Conservation (phyloP, 768 basidiomycete genomes). For the Pleurotus eryngii region DNA sequence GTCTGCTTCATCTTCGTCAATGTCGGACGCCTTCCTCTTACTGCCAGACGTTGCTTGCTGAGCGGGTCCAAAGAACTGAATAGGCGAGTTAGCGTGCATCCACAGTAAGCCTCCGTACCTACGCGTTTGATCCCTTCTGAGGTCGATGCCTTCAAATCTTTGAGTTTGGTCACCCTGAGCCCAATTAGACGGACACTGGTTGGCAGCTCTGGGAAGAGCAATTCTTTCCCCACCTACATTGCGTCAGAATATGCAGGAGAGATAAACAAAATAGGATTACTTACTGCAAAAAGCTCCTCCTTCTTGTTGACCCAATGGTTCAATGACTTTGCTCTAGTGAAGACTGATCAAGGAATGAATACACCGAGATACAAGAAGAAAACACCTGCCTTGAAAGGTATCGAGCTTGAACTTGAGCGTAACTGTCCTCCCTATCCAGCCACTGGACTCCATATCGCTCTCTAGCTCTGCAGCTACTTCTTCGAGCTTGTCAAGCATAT, state of each 20-base stretch:
- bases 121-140: slow-evolving; percentile 72
- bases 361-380: not conserved
- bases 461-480: slow-evolving; percentile 81
- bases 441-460: slow-evolving; percentile 70
- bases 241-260: too few relatives aligned
- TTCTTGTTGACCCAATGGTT: slow-evolving; percentile 75
- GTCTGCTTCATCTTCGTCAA: slow-evolving; percentile 12
- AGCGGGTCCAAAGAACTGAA: slow-evolving; percentile 56
- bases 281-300: slow-evolving; percentile 73
- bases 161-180: slow-evolving; percentile 82
- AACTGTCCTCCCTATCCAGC: slow-evolving; percentile 86
- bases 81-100: not conserved
- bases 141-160: slow-evolving; percentile 60
- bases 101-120: slow-evolving; percentile 14
- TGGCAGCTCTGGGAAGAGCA: slow-evolving; percentile 79
- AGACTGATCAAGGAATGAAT: slow-evolving; percentile 38
- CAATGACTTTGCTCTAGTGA: slow-evolving; percentile 81
- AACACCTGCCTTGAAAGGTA: slow-evolving; percentile 68
- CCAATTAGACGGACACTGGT: slow-evolving; percentile 83
- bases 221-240: slow-evolving; percentile 70
- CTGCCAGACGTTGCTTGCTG: slow-evolving; percentile 34
- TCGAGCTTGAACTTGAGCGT: slow-evolving; percentile 93
- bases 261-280: slow-evolving; percentile 18
- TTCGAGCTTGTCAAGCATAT: slow-evolving; percentile 73
- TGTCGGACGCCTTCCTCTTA: slow-evolving; percentile 29